Conservation (phyloP, 2,329 filamentous ascomycete genomes). For the Davidsoniella neocaledoniae region DNA sequence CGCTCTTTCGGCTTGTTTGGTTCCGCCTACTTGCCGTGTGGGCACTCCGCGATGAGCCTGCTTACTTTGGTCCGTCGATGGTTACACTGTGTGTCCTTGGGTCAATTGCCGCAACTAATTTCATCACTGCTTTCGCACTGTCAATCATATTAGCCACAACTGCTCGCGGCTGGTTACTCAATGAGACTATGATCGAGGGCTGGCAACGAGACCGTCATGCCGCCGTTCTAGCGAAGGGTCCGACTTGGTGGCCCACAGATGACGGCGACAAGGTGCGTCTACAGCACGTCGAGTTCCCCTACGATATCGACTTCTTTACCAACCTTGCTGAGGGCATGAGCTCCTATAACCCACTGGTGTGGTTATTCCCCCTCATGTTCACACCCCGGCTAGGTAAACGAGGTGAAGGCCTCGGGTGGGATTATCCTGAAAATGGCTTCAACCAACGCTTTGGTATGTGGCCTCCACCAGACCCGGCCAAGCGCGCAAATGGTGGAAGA, state of each 20-base stretch:
- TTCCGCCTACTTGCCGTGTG: conserved; percentile 44
- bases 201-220: conserved; percentile 57
- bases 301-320: conserved; percentile 57
- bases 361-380: conserved; percentile 52
- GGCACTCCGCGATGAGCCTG: conserved; percentile 47
- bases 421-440: conserved; percentile 61
- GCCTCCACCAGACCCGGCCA: conserved; percentile 48
- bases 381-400: conserved; percentile 26
- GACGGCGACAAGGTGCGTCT: conserved; percentile 30
- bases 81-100: conserved; percentile 44
- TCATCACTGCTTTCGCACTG: conserved; percentile 43
- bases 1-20: conserved; percentile 43
- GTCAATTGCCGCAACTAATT: conserved; percentile 38
- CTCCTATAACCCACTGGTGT: conserved; percentile 43
- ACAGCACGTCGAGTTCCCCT: conserved; percentile 59
- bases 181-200: conserved; percentile 65
- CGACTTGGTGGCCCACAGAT: conserved; percentile 24
- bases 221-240: conserved; percentile 31
- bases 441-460: conserved; percentile 45
- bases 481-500: conserved; percentile 28
- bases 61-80: conserved; percentile 54
- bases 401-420: conserved; percentile 32
- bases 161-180: conserved; percentile 43
- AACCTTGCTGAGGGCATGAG: conserved; percentile 69
- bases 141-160: conserved; percentile 48